Conservation (phyloP, 2,329 filamentous ascomycete species). For the Trichoderma koningii region DNA sequence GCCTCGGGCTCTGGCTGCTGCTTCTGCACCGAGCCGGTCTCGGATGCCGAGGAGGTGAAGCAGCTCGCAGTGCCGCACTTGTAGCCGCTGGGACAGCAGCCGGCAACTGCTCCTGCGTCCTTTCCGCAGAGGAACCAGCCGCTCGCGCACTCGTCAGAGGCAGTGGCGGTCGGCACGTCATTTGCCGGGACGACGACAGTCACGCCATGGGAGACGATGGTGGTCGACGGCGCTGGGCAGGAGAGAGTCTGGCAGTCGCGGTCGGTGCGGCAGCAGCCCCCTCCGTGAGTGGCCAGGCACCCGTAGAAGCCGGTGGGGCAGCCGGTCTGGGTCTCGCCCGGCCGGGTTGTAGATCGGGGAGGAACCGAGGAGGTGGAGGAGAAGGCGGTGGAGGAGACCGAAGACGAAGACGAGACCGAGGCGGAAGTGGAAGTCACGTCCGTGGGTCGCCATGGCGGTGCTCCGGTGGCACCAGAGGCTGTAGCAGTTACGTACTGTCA, state of each 20-base stretch:
- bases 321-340: conserved; percentile 39
- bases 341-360: not conserved
- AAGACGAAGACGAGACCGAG: conserved; percentile 3
- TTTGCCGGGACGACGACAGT: conserved; percentile 69
- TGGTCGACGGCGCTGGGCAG: conserved; percentile 67
- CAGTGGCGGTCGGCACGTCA: conserved; percentile 48
- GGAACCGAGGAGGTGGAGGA: not conserved
- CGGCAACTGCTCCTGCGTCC: conserved; percentile 63
- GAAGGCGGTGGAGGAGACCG: conserved; percentile 3
- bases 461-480: conserved; percentile 44
- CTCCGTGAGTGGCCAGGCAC: conserved; percentile 80
- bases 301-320: conserved; percentile 93
- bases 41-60: conserved; percentile 55
- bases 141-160: conserved; percentile 62
- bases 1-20: conserved; percentile 36
- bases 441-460: conserved; percentile 50
- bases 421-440: conserved; percentile 7
- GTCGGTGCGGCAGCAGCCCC: conserved; percentile 83
- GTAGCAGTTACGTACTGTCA: conserved; percentile 41
- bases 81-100: conserved; percentile 83
- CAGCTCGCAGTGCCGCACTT: conserved; percentile 73
- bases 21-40: conserved; percentile 61
- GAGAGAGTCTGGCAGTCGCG: conserved; percentile 80
- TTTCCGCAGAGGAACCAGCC: conserved; percentile 76
- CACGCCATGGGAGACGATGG: conserved; percentile 66